Conservation (phyloP, 306 rosid species). For the Dryas drummondii region DNA sequence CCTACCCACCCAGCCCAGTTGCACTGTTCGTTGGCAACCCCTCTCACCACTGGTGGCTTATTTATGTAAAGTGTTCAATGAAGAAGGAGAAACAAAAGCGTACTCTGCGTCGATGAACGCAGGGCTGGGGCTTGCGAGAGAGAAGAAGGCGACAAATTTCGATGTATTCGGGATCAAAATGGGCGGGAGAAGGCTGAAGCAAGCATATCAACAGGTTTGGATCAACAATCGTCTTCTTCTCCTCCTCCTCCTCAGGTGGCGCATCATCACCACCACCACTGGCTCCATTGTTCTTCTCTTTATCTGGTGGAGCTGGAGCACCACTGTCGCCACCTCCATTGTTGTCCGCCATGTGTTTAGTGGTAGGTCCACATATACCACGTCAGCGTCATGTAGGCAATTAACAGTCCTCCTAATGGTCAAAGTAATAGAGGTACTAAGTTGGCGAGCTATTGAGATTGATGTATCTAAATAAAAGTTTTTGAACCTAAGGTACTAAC, state of each 20-base stretch:
- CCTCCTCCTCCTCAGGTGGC: constrained; percentile 18
- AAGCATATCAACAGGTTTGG: constrained; percentile 66
- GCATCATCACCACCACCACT: neutral
- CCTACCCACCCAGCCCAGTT: too few species aligned
- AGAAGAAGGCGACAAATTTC: constrained; percentile 83
- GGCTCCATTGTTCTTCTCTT: neutral
- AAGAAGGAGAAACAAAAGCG: constrained; percentile 18
- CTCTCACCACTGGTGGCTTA: too few species aligned
- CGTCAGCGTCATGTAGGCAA: too few species aligned
- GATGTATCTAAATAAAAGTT: too few species aligned
- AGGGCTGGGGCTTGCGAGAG: constrained; percentile 61
- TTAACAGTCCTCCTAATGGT: too few species aligned
- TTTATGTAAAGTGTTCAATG: neutral
- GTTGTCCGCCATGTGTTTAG: constrained; percentile 4
- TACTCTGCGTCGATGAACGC: constrained; percentile 62
- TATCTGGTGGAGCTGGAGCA: constrained; percentile 21
- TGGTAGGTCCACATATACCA: too few species aligned
- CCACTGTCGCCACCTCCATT: neutral
- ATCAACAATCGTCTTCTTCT: constrained; percentile 43
- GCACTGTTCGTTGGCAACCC: too few species aligned
- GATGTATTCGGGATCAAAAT: constrained; percentile 55
- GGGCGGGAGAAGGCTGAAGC: constrained; percentile 63
- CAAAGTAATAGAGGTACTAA: too few species aligned
- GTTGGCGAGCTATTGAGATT: too few species aligned
- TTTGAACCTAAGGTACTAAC: too few species aligned